Percentiles rank a stretch among this genome's conserved stretches.
phyloP scores from a whole-genome alignment of 2,329 filamentous ascomycete genomes.

The Aspergillus fijiensis region DNA sequence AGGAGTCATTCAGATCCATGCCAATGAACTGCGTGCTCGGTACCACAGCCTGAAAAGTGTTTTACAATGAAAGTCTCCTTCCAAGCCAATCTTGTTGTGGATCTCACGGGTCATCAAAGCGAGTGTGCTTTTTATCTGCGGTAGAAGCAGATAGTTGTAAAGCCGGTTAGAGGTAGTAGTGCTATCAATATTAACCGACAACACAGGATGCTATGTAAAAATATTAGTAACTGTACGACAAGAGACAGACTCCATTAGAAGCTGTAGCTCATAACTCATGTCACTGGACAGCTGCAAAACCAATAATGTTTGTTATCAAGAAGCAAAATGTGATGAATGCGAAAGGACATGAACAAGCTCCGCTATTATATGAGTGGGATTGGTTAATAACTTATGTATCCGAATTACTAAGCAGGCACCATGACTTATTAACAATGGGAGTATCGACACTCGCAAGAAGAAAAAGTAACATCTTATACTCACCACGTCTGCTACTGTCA shows the following conservation, averaged over 20 bases:
- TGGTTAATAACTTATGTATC: not conserved
- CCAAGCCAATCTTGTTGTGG: not conserved
- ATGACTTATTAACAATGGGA: not conserved
- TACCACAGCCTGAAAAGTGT: not conserved
- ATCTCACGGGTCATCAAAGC: not conserved
- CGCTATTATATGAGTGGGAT: not conserved
- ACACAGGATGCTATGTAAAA: not conserved
- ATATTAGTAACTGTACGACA: too few relatives aligned
- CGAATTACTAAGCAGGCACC: not conserved
- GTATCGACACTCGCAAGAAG: too few relatives aligned
- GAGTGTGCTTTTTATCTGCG: not conserved
- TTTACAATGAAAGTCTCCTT: not conserved
- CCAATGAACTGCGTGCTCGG: not conserved
- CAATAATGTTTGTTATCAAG: not conserved
- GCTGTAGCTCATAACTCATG: too few relatives aligned
- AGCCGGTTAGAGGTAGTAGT: not conserved
- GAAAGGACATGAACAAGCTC: not conserved
- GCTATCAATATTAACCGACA: not conserved
- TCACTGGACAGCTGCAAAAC: too few relatives aligned
- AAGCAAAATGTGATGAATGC: not conserved
- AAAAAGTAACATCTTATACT: too few relatives aligned
- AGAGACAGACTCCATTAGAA: too few relatives aligned
- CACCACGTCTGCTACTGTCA: too few relatives aligned
- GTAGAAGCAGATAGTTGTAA: not conserved
- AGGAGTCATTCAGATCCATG: not conserved